Base-by-base conservation (phyloP, 805 yeast genomes). In the Spathaspora girioi region DNA sequence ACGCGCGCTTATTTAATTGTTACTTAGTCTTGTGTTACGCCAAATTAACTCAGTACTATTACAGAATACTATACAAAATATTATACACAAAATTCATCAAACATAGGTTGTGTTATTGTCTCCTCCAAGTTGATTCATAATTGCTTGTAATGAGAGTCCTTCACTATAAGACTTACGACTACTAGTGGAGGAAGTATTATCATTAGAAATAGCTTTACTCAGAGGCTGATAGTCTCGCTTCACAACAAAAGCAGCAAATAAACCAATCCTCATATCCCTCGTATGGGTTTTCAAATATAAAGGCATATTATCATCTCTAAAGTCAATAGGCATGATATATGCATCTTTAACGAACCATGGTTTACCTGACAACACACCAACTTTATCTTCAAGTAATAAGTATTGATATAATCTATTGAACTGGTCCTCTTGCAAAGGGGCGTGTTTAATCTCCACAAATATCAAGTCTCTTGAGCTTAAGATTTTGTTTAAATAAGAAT, bases 341-440 rank as follows among this genome's bases (percentile, higher is more conserved):
- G 86, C 77, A 64, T 86, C 92, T 58, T 84, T 85, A 40, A 83
- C 84, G 56, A 74, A 71, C 8, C 63, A 54, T 0, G 81, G 79
- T 48, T 71, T 71, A 17, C 70, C 72, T 11, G 80, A 76, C 44
- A 86, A 69, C 15, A 85, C 90, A 1, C 90, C 92, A 47, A 79
- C 81, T 60, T 81, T 81, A 27, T 64, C 59, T 27, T 78, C 67
- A 5, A 66, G 59, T 40, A 66, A 59, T 57, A 83, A 79, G 61
- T 83, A 82, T 15, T 75, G 71, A 51, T 56, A 68, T 46, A 73
- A 62, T 54, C 66, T 61, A 45, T 66, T 58, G 53, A 56, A 70
- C 5, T 32, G 31, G 18, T 62, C 71, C 56, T 49, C 56, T 54
- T 31, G 67, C 38, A 41, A 57, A 5, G 52, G 56, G 2, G 64